phyloP scores from a whole-genome alignment of 805 yeast genomes.

The Kluyveromyces aestuarii region DNA sequence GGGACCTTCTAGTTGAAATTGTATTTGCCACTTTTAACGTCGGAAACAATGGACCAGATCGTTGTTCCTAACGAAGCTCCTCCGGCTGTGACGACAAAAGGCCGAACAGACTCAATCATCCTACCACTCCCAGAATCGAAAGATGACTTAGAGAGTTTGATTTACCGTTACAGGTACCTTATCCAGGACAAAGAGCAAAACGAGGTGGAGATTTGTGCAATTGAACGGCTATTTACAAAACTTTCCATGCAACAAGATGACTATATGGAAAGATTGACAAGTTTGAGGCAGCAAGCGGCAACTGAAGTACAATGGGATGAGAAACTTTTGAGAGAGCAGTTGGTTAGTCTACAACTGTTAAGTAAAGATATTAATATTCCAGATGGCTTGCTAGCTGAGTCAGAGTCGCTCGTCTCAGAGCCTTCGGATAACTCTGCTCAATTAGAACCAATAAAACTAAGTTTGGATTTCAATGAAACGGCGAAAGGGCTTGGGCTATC shows the following conservation, averaged over 20 bases:
- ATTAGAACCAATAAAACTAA: conserved; percentile 16
- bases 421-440: not conserved
- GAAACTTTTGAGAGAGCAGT: conserved; percentile 45
- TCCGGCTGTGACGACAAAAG: conserved; percentile 1
- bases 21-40: not conserved
- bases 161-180: conserved; percentile 26
- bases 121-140: conserved; percentile 22
- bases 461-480: conserved; percentile 25
- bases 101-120: conserved; percentile 2
- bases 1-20: not conserved
- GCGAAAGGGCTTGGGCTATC: conserved; percentile 23
- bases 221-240: conserved; percentile 33
- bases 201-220: conserved; percentile 33
- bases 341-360: conserved; percentile 53
- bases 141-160: conserved; percentile 23
- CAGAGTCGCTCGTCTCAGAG: not conserved
- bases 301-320: conserved; percentile 32
- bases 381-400: conserved; percentile 35
- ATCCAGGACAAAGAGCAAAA: conserved; percentile 18
- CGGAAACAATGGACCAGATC: not conserved
- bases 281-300: conserved; percentile 19
- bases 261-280: conserved; percentile 23
- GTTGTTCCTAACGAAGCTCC: not conserved
- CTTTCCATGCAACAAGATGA: conserved; percentile 35
- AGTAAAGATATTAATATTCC: conserved; percentile 63